phyloP scores from a whole-genome alignment of 257 asterid species.

The Forsythia suspensa region DNA sequence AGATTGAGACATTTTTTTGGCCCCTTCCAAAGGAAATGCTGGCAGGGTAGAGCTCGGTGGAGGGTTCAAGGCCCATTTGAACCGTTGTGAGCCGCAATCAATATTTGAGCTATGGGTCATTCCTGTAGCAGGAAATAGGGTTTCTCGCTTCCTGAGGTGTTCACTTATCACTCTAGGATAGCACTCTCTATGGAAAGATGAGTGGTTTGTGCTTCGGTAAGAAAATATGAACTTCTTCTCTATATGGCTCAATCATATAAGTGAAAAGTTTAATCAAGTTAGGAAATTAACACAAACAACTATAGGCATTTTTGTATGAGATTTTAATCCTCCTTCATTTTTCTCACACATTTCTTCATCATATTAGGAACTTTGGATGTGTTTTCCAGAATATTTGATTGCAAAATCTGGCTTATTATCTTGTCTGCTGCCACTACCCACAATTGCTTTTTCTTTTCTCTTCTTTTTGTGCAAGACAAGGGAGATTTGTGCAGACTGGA shows the following conservation, averaged over 20 bases:
- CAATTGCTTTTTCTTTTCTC: neutral
- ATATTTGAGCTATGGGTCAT: neutral
- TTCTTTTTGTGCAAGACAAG: neutral
- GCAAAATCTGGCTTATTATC: neutral
- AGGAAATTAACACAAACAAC: neutral
- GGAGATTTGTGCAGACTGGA: conserved; percentile 1
- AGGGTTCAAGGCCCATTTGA: neutral
- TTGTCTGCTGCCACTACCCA: neutral
- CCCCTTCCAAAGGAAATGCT: too few relatives aligned
- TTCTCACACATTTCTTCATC: neutral
- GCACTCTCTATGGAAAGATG: neutral
- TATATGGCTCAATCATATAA: neutral
- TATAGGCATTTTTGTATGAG: neutral
- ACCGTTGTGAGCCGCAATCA: neutral
- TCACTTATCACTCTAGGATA: neutral
- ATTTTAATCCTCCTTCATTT: neutral
- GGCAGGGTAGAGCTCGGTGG: too few relatives aligned
- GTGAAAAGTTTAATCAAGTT: neutral
- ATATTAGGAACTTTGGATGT: neutral
- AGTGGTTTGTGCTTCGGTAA: neutral
- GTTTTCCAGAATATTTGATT: neutral
- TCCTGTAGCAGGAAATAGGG: neutral
- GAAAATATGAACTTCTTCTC: neutral
- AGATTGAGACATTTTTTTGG: too few relatives aligned
- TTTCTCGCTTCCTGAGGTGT: neutral